Evolutionary conservation across 371 early-diverging fungal genomes (phyloP).

Genomic region (Mortierella polycephala): DNA sequence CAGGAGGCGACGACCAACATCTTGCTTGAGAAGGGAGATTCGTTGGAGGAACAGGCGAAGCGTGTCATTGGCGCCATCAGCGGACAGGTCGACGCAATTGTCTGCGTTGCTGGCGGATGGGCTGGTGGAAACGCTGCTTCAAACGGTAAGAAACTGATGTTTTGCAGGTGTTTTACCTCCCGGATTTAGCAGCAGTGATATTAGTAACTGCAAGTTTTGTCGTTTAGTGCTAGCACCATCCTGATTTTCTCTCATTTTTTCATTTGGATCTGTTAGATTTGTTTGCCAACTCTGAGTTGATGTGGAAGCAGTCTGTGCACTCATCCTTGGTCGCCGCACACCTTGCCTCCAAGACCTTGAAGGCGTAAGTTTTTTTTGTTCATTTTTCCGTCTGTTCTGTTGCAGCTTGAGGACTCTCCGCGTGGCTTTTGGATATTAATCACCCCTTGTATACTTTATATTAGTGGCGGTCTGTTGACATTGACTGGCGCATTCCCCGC

Average conservation of each 20-base stretch:
- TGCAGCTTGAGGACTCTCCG: not conserved
- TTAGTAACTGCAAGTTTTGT: not conserved
- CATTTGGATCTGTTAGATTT: constrained; percentile 63
- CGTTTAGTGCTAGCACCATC: not conserved
- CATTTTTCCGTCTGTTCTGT: not conserved
- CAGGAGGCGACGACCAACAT: constrained; percentile 80
- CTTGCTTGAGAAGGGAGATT: constrained; percentile 57
- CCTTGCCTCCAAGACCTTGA: constrained; percentile 81
- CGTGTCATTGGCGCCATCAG: constrained; percentile 58
- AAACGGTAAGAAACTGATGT: constrained; percentile 60
- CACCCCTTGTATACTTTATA: not conserved
- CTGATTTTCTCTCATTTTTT: not conserved
- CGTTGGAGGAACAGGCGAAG: constrained; percentile 71
- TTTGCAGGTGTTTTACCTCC: not conserved
- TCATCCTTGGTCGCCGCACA: constrained; percentile 86
- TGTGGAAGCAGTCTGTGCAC: constrained; percentile 85
- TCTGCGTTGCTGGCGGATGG: constrained; percentile 98
- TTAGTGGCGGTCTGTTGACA: constrained; percentile 82
- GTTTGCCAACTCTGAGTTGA: constrained; percentile 75
- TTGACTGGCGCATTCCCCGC: constrained; percentile 90
- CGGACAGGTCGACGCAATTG: constrained; percentile 79
- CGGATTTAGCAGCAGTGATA: not conserved
- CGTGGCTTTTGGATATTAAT: not conserved
- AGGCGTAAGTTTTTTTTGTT: constrained; percentile 62
- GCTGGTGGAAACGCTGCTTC: constrained; percentile 91